phyloP scores from a whole-genome alignment of 2,329 filamentous ascomycete species.

The Monilinia polystroma region DNA sequence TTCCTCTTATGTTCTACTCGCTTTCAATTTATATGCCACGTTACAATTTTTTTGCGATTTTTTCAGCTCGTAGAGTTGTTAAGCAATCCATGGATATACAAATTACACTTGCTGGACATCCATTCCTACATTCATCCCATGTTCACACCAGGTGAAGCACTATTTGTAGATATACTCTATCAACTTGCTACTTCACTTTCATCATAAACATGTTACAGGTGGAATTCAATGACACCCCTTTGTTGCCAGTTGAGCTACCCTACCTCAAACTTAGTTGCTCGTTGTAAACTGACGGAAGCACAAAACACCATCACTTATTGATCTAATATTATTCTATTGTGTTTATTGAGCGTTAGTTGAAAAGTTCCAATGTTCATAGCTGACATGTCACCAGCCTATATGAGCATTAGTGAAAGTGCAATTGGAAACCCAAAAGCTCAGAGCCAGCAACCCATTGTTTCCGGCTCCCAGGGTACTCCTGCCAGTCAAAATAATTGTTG shows the following conservation, averaged over 20 bases:
- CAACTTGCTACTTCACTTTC: background rate
- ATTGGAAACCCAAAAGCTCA: background rate
- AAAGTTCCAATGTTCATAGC: background rate
- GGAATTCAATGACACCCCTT: background rate
- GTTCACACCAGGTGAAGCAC: background rate
- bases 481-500: background rate
- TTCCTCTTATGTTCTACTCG: background rate
- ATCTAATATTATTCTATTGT: background rate
- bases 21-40: background rate
- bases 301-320: background rate
- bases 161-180: background rate
- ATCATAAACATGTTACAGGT: background rate
- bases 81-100: background rate
- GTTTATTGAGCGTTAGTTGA: background rate
- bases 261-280: background rate
- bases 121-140: background rate
- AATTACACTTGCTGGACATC: background rate
- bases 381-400: conserved; percentile 12
- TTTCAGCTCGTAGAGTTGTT: background rate
- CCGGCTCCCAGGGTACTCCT: background rate
- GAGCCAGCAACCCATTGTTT: background rate
- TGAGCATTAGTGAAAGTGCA: background rate
- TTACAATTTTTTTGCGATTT: background rate
- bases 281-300: background rate
- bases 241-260: background rate